Conservation (phyloP, 345 rosid species). For the Salix viminalis region DNA sequence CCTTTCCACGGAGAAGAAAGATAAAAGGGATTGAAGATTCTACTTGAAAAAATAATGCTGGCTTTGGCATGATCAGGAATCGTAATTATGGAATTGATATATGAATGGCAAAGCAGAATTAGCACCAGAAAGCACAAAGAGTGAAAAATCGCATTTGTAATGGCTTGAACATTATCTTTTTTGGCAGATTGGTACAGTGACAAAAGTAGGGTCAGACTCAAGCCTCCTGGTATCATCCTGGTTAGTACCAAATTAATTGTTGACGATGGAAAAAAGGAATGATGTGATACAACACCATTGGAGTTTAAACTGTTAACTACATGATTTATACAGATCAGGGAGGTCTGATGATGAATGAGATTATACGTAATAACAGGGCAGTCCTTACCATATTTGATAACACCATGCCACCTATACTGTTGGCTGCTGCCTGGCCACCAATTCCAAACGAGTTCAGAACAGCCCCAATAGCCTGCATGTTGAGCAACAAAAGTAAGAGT, state of each 20-base stretch:
- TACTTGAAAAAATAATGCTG: neutral
- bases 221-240: neutral
- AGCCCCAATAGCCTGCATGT: slow-evolving; percentile 74
- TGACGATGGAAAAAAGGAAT: neutral
- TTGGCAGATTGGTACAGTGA: neutral
- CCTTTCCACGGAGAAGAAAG: neutral
- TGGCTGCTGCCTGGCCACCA: slow-evolving; percentile 44
- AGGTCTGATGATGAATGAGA: neutral
- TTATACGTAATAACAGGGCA: neutral
- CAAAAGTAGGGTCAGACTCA: neutral
- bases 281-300: neutral
- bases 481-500: slow-evolving; percentile 10
- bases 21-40: neutral
- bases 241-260: neutral
- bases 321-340: neutral
- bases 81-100: neutral
- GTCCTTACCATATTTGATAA: slow-evolving; percentile 42
- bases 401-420: slow-evolving; percentile 42
- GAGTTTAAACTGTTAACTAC: neutral
- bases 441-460: slow-evolving; percentile 79
- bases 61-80: neutral
- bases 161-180: neutral
- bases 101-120: neutral
- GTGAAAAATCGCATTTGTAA: neutral
- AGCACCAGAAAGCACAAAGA: neutral